Evolutionary conservation across 1,139 yeast genomes (phyloP).

Genomic region (Saccharomyces hybrid): DNA sequence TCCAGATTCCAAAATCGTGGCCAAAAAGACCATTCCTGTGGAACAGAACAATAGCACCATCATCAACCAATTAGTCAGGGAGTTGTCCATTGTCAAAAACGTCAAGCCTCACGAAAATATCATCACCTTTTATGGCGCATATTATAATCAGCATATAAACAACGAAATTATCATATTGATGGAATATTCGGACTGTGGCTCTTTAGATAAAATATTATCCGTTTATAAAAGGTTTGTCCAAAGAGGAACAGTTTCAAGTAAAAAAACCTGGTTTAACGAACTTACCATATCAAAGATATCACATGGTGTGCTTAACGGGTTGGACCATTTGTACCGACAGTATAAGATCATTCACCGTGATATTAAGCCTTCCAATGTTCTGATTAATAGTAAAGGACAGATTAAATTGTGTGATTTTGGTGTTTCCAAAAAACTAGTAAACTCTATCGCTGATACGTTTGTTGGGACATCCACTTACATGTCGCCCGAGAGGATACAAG

Average conservation of each 20-base stretch:
- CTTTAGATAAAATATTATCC: constrained; percentile 67
- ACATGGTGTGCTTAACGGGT: constrained; percentile 69
- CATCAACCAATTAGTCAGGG: constrained; percentile 84
- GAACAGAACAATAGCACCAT: constrained; percentile 70
- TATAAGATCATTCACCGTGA: constrained; percentile 90
- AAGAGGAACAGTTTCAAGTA: constrained; percentile 10
- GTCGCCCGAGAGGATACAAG: constrained; percentile 97
- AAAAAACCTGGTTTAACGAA: constrained; percentile 51
- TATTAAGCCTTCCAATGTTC: constrained; percentile 82
- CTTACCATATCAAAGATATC: constrained; percentile 67
- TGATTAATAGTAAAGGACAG: constrained; percentile 71
- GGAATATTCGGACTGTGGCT: constrained; percentile 95
- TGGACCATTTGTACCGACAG: constrained; percentile 68
- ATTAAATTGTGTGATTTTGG: constrained; percentile 91
- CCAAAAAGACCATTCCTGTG: constrained; percentile 78
- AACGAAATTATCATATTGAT: constrained; percentile 60
- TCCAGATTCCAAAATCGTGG: constrained; percentile 85
- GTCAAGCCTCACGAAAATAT: constrained; percentile 74
- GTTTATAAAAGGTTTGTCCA: constrained; percentile 27
- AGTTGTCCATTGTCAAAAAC: constrained; percentile 82
- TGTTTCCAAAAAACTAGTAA: constrained; percentile 81
- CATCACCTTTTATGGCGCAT: constrained; percentile 87
- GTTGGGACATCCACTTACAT: constrained; percentile 96
- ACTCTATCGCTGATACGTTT: constrained; percentile 91
- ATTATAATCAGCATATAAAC: constrained; percentile 31